Percentiles rank a stretch among this genome's conserved stretches.
Conservation (phyloP, 768 basidiomycete species). For the Pleurotus giganteus region DNA sequence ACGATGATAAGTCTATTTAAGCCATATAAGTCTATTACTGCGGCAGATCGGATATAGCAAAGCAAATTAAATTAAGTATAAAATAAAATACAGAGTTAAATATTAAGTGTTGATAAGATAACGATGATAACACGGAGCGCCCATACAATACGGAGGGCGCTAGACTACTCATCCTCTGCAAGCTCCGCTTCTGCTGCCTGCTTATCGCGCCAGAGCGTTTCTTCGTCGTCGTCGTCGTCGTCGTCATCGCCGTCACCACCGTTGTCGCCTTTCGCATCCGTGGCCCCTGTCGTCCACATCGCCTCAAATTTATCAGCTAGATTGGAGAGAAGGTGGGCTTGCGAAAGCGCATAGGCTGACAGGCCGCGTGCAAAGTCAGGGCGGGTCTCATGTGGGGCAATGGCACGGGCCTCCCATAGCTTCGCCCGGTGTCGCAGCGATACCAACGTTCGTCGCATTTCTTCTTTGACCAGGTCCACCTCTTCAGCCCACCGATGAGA, state of each 20-base stretch:
- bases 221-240: neutral
- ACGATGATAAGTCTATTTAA: too few species aligned
- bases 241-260: neutral
- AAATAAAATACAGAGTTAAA: too few species aligned
- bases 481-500: constrained; percentile 16
- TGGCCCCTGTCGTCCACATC: neutral
- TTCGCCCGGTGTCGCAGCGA: neutral
- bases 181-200: too few species aligned
- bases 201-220: too few species aligned
- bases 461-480: constrained; percentile 14
- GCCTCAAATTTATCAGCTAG: neutral
- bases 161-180: too few species aligned
- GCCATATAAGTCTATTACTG: too few species aligned
- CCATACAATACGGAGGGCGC: too few species aligned
- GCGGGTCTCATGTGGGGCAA: neutral
- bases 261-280: neutral
- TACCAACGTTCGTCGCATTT: constrained; percentile 17
- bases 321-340: neutral
- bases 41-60: too few species aligned
- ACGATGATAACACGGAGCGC: too few species aligned
- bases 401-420: neutral
- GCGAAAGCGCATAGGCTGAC: neutral
- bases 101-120: too few species aligned
- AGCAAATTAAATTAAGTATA: too few species aligned
- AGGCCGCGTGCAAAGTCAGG: neutral